Percentiles rank a stretch among this genome's conserved stretches.
Conservation (phyloP, 352 stramenopile genomes). For the Thalassiosira gravida region DNA sequence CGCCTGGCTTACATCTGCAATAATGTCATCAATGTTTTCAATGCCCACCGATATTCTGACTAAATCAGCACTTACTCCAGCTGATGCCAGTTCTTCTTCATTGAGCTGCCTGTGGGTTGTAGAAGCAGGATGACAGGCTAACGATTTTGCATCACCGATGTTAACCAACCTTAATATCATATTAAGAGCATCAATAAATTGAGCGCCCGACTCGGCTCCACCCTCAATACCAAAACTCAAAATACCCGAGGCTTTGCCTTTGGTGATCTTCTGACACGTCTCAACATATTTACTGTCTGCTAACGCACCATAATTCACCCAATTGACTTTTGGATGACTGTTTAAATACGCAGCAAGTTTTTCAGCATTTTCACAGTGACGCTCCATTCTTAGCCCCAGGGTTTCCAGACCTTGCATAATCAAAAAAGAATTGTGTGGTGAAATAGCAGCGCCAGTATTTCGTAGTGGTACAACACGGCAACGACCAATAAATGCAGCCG, state of each 20-base stretch:
- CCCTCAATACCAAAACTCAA: conserved; percentile 88
- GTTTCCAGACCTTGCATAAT: conserved; percentile 94
- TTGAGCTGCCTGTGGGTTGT: conserved; percentile 91
- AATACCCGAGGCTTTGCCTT: too few species aligned
- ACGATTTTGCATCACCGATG: conserved; percentile 91
- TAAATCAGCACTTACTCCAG: conserved; percentile 70
- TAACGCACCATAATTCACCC: conserved; percentile 93
- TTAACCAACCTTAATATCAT: conserved; percentile 94
- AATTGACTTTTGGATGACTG: conserved; percentile 89
- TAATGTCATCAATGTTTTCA: conserved; percentile 79
- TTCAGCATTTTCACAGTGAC: conserved; percentile 93
- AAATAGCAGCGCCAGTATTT: conserved; percentile 91
- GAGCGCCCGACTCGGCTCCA: conserved; percentile 71
- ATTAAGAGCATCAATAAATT: conserved; percentile 91
- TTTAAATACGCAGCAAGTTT: conserved; percentile 91
- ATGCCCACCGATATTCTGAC: conserved; percentile 78
- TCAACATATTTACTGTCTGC: too few species aligned
- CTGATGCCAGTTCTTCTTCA: conserved; percentile 68
- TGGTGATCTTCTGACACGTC: too few species aligned
- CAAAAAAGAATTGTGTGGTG: conserved; percentile 93
- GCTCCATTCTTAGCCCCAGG: conserved; percentile 91
- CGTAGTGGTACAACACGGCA: conserved; percentile 78
- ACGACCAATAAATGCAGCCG: conserved; percentile 81
- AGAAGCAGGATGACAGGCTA: conserved; percentile 93
- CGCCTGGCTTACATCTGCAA: conserved; percentile 79